Evolutionary conservation across 2,329 filamentous ascomycete genomes (phyloP), one percentile per base, ranked within the genome.

Genomic region (Amylocarpus encephaloides): DNA sequence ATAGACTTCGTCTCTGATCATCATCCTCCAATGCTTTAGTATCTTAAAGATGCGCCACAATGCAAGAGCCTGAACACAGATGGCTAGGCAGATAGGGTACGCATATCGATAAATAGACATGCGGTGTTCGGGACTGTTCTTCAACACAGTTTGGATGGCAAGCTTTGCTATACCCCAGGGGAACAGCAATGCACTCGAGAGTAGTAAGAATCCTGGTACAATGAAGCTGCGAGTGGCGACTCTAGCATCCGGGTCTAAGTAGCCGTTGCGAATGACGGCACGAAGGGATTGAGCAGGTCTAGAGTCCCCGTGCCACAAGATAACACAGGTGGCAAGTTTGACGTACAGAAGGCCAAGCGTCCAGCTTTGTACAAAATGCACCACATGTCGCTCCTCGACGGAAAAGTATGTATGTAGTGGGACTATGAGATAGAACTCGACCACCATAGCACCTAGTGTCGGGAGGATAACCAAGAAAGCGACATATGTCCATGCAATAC

Each of bases 1-100:
- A 67, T 98, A 98, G 0, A 95, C 91, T 69, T 98, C 94, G 67
- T 98, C 94, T 35, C 89, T 77, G 42, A 98, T 89, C 51, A 85
- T 80, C 50, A 83, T 76, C 61, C 87, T 82, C 91, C 92, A 97
- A 16, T 80, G 73, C 42, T 79, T 78, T 46, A 93, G 77, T 46
- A 88, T 77, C 41, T 77, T 70, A 7, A 78, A 63, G n/a, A 84
- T 64, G 10, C 77, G 75, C 63, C 73, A 77, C 7, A 78, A 63
- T 2, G 76, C 72, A 18, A 78, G 67, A 2, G 80, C 67, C 2
- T 76, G 74, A 22, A 50, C 48, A 11, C 52, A 51, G 7, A 60
- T 35, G 15, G 46, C 54, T 12, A 66, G 29, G 18, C 78, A 72
- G 5, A 77, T 64, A 0, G 93, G 93, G 67, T 93, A 98, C 12